phyloP scores from a whole-genome alignment of 2,329 filamentous ascomycete genomes.

The Aspergillus uvarum region DNA sequence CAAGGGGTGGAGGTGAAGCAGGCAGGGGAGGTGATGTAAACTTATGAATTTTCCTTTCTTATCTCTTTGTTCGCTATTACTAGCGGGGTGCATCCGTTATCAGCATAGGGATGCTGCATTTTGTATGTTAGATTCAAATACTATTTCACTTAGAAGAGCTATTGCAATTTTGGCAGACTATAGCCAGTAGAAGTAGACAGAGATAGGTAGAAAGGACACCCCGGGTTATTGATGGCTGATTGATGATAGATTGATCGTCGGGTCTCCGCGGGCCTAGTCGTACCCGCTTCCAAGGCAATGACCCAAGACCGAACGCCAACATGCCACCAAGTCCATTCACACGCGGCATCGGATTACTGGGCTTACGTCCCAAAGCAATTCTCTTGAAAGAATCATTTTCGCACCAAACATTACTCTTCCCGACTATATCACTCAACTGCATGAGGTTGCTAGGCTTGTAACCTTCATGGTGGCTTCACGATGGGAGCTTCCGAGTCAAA shows the following conservation, averaged over 20 bases:
- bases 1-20: not conserved
- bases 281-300: constrained; percentile 19
- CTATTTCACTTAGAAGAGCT: not conserved
- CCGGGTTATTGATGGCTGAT: not conserved
- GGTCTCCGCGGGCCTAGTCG: constrained; percentile 16
- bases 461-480: constrained; percentile 30
- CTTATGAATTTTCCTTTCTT: not conserved
- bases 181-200: not conserved
- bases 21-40: constrained; percentile 13
- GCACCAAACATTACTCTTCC: not conserved
- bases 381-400: not conserved
- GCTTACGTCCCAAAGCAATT: constrained; percentile 1
- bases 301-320: constrained; percentile 19
- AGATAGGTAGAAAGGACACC: not conserved
- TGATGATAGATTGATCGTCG: constrained; percentile 2
- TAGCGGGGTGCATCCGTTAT: constrained; percentile 5
- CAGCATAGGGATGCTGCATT: not conserved
- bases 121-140: constrained; percentile 1
- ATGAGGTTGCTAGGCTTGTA: constrained; percentile 28
- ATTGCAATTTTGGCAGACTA: not conserved
- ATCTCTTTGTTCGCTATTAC: not conserved
- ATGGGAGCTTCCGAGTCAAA: constrained; percentile 99
- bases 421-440: constrained; percentile 11
- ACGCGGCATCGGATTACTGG: constrained; percentile 12
- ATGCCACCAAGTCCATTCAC: constrained; percentile 18